Evolutionary conservation across 2,329 filamentous ascomycete species (phyloP).

Genomic region (Mollisia scopiformis): DNA sequence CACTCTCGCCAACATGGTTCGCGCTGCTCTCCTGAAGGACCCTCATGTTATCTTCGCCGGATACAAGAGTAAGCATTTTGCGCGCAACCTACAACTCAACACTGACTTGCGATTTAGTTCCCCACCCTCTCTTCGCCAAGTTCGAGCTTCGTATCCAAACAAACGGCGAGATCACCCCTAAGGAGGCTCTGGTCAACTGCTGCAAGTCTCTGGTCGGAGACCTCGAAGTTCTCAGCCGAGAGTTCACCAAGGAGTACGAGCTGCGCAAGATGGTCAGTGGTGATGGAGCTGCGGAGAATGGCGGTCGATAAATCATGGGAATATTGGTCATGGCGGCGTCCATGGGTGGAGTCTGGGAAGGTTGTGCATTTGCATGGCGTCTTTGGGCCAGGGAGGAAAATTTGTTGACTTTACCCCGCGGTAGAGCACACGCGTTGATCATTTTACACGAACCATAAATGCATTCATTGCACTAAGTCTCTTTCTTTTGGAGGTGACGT

Average conservation of each 20-base stretch:
- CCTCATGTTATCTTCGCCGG: conserved; percentile 86
- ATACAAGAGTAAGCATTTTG: conserved; percentile 71
- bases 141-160: conserved; percentile 87
- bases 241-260: conserved; percentile 93
- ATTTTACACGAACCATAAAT: not conserved
- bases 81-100: not conserved
- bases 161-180: conserved; percentile 85
- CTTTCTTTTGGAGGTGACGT: no score
- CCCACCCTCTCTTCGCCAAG: conserved; percentile 47
- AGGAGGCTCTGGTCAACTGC: conserved; percentile 79
- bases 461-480: not conserved
- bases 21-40: conserved; percentile 82
- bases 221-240: conserved; percentile 77
- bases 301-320: conserved; percentile 1
- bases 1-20: conserved; percentile 88
- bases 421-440: not conserved
- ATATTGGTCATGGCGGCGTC: not conserved
- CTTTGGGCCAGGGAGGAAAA: conserved; percentile 2
- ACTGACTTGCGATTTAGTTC: conserved; percentile 30
- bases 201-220: conserved; percentile 84
- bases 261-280: conserved; percentile 78
- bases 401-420: not conserved
- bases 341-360: conserved; percentile 9
- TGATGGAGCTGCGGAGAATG: conserved; percentile 23
- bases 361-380: conserved; percentile 17